Evolutionary conservation across 331 rosid genomes (phyloP), one percentile per base, ranked within the genome.

Genomic region (Prunus yedoensis): DNA sequence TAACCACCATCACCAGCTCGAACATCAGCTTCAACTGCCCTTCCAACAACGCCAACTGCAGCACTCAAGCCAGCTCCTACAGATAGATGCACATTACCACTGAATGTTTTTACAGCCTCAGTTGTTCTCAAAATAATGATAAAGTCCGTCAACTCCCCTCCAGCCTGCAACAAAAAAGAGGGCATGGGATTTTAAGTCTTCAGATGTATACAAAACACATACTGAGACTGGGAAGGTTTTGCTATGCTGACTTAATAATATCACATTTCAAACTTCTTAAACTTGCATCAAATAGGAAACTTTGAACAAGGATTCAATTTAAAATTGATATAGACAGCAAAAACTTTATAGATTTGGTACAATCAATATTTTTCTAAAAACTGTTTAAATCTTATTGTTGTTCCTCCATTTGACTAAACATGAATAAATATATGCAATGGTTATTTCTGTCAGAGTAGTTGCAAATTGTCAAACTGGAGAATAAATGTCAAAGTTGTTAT

Each of bases 1-100:
- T 78, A 85, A 79, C 99, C 99, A n/a, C 99, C 99, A 66, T 92
- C 94, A 61, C 99, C 99, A 18, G 97, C 97, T 74, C 97, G 89
- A 75, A 95, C 45, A 85, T 90, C 99, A 74, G 99, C 99, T 83
- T 90, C 99, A 79, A 47, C 91, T 17, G 97, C 87, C 78, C 99
- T 90, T 77, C 99, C 99, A 71, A 90, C 81, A 56, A 73, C 38
- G 43, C 99, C 99, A 82, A 86, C 88, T 51, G 99, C 99, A 50
- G 99, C 99, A 81, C 99, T 95, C 86, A 93, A 41, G 67, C 97
- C 99, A 50, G 97, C 99, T 66, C 99, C 99, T n/a, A 95, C 74
- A 5, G 99, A 92, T 35, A 95, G 61, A 83, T 95, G 99, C 73
- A 71, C 73, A 78, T 85, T 89, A 71, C 99, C 86, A 58, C 97